These are phyloP conservation scores for Thalassiosira profunda DNA, from an alignment of 108 stramenopile species.

Conservation along the genomic window DNA sequence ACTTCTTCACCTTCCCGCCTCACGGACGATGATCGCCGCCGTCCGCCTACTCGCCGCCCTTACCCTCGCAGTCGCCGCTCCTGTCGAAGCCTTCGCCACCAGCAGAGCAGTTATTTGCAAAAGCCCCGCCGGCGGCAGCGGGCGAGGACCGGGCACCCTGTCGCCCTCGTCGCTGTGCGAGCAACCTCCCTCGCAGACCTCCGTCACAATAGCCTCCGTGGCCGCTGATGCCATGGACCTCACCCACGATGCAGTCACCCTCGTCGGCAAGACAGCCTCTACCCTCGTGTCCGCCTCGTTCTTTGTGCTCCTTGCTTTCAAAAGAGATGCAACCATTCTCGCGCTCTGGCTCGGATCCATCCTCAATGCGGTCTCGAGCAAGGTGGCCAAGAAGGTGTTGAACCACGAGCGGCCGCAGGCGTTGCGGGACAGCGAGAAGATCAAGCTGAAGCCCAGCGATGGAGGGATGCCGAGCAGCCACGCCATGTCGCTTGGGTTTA, in stretches of 20 bases:
- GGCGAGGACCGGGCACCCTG: no score
- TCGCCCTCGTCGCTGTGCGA: no score
- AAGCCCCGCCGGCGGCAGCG: no score
- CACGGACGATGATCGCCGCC: no score
- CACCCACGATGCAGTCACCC: neutral
- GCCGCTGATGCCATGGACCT: no score
- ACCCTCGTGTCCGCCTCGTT: slow-evolving; percentile 68
- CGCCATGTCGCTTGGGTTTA: slow-evolving; percentile 91
- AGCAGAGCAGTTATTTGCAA: no score
- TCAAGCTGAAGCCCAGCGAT: slow-evolving; percentile 75
- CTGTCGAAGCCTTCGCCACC: no score
- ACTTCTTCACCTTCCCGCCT: no score
- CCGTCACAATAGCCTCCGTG: no score
- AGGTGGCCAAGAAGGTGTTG: slow-evolving; percentile 68
- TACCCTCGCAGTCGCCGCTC: no score
- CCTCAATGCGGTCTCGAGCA: slow-evolving; percentile 67
- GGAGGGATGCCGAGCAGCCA: slow-evolving; percentile 86
- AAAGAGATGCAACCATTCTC: slow-evolving; percentile 72
- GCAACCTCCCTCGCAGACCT: no score
- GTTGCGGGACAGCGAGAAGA: slow-evolving; percentile 9
- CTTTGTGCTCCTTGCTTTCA: slow-evolving; percentile 65
- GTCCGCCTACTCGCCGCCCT: no score
- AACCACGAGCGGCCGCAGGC: slow-evolving; percentile 65
- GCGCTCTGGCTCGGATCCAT: slow-evolving; percentile 82
- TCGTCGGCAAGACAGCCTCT: slow-evolving; percentile 77